phyloP scores from a whole-genome alignment of 768 basidiomycete genomes.

The Trametopsis cervina region DNA sequence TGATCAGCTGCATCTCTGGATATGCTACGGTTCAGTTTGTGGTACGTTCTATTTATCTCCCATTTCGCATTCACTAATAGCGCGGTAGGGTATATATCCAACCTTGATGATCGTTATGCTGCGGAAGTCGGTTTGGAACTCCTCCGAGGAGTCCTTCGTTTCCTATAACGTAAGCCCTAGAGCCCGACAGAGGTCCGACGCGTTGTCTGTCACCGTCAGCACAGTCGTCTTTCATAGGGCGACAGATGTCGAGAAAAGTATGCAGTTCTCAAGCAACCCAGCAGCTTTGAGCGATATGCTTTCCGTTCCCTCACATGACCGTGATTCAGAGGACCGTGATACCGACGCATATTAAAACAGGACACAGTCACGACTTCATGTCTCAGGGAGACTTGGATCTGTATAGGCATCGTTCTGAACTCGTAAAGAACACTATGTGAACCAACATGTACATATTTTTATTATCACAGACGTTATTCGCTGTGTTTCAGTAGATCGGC shows the following conservation, averaged over 20 bases:
- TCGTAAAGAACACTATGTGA: too few species aligned
- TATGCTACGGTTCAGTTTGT: conserved; percentile 9
- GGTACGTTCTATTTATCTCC: background rate
- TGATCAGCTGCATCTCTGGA: conserved; percentile 10
- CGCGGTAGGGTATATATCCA: conserved; percentile 7
- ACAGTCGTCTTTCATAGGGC: background rate
- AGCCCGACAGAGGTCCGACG: background rate
- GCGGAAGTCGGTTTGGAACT: conserved; percentile 8
- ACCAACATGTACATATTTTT: too few species aligned
- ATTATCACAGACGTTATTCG: too few species aligned
- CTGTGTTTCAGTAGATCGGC: too few species aligned
- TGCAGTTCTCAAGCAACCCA: too few species aligned
- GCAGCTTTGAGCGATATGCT: too few species aligned
- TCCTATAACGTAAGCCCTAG: background rate
- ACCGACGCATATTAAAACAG: too few species aligned
- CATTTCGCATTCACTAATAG: background rate
- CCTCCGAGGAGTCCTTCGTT: background rate
- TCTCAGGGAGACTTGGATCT: too few species aligned
- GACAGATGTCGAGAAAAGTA: background rate
- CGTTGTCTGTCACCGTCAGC: background rate
- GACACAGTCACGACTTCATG: too few species aligned
- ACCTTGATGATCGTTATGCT: conserved; percentile 9
- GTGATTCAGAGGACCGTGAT: too few species aligned
- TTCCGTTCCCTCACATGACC: too few species aligned
- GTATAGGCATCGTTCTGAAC: too few species aligned